Conservation (phyloP, 768 basidiomycete genomes). For the Suillus alpinus region DNA sequence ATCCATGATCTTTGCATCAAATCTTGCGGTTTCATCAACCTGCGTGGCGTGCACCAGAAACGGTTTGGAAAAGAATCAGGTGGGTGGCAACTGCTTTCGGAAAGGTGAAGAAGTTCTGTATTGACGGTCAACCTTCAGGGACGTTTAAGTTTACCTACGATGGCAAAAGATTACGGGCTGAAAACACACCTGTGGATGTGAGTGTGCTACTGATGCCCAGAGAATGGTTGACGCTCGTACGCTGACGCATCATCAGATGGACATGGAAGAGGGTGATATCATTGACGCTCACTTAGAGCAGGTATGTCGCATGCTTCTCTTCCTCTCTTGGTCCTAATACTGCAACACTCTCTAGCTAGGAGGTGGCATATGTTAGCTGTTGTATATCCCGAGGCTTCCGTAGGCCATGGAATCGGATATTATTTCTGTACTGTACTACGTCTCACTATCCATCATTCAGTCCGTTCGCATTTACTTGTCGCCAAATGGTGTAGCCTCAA, state of each 20-base stretch:
- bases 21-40: not conserved
- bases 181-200: conserved; percentile 56
- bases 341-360: conserved; percentile 16
- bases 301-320: conserved; percentile 31
- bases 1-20: not conserved
- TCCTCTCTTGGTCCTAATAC: not conserved
- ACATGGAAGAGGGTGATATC: conserved; percentile 61
- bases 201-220: conserved; percentile 15
- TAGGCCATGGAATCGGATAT: not conserved
- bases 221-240: not conserved
- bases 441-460: not conserved
- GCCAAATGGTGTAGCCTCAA: not conserved
- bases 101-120: not conserved
- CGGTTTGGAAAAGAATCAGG: conserved; percentile 57
- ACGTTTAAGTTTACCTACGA: conserved; percentile 64
- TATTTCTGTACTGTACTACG: not conserved
- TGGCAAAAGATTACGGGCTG: conserved; percentile 44
- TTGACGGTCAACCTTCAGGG: conserved; percentile 33
- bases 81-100: conserved; percentile 18
- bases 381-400: not conserved
- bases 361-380: conserved; percentile 9
- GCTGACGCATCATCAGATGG: conserved; percentile 34
- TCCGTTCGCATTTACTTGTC: not conserved
- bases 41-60: conserved; percentile 38
- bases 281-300: conserved; percentile 61